Evolutionary conservation across 305 asterid genomes (phyloP).

Genomic region (Fraxinus floribunda): DNA sequence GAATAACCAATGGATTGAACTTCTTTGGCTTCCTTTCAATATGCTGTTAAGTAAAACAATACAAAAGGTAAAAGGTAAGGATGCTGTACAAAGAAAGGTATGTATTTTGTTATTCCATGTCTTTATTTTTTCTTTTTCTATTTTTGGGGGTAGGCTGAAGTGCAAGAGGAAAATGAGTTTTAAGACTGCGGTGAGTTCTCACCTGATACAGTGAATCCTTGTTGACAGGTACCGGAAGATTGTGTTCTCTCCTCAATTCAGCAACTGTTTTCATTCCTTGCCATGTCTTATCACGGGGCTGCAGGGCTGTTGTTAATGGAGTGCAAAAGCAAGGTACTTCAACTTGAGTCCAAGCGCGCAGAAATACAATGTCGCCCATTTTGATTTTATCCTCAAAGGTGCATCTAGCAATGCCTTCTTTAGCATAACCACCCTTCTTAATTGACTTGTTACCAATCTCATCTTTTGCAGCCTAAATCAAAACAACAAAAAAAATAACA

Average conservation of each 20-base stretch:
- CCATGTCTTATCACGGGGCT: slow-evolving; percentile 82
- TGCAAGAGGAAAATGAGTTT: neutral
- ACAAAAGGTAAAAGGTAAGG: slow-evolving; percentile 12
- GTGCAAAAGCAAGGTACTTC: slow-evolving; percentile 87
- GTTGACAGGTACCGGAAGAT: slow-evolving; percentile 71
- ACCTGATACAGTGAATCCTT: slow-evolving; percentile 90
- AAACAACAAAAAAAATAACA: neutral
- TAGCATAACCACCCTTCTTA: slow-evolving; percentile 74
- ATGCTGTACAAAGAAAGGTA: neutral
- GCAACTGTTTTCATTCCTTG: slow-evolving; percentile 91
- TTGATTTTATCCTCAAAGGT: slow-evolving; percentile 91
- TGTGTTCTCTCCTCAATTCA: slow-evolving; percentile 77
- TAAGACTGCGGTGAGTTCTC: slow-evolving; percentile 1
- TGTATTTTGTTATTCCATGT: neutral
- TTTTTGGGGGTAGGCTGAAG: neutral
- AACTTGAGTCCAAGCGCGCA: slow-evolving; percentile 98
- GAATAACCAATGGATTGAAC: slow-evolving; percentile 83
- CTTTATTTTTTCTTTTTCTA: neutral
- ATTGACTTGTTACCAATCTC: slow-evolving; percentile 69
- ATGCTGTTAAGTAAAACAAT: slow-evolving; percentile 44
- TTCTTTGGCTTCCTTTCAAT: slow-evolving; percentile 80
- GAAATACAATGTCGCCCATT: slow-evolving; percentile 82
- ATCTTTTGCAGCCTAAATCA: slow-evolving; percentile 77
- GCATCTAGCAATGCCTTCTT: slow-evolving; percentile 95
- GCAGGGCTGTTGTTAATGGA: slow-evolving; percentile 91